Evolutionary conservation across 345 rosid genomes (phyloP), one percentile per base, ranked within the genome.

Genomic region (Ricinus communis): DNA sequence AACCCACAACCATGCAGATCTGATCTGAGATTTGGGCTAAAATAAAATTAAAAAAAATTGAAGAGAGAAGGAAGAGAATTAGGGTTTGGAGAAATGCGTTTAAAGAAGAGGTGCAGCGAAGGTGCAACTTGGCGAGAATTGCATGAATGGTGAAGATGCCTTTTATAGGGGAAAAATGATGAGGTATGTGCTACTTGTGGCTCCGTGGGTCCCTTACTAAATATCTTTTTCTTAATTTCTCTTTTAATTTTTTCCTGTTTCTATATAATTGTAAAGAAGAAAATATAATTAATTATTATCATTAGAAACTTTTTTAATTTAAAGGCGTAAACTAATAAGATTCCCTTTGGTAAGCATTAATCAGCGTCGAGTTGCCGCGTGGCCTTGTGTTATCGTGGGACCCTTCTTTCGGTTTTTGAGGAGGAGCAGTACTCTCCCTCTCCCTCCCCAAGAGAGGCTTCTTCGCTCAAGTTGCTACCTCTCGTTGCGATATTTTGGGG

Each of bases 281-380:
- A n/a, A n/a, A n/a, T n/a, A n/a, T n/a, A n/a, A n/a, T n/a, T n/a
- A n/a, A n/a, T n/a, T n/a, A n/a, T n/a, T n/a, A n/a, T n/a, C n/a
- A n/a, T n/a, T n/a, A n/a, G n/a, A n/a, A n/a, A n/a, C n/a, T n/a
- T n/a, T n/a, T n/a, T 31, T 45, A 4, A 28, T 31, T 31, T 54
- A 19, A 21, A 30, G 49, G 28, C 16, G 15, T 22, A 30, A n/a
- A n/a, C n/a, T n/a, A n/a, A n/a, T n/a, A n/a, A n/a, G 68, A 76
- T 72, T 81, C 72, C 79, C 82, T 5, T 62, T 45, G 11, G 21
- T 2, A 0, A 47, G 15, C 69, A 38, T 36, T 72, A 65, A 82
- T 58, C 92, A 76, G 86, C 83, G 74, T 75, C 88, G 86, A 30
- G 84, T 78, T 65, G 92, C 88, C 88, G 88, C 92, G 90, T 86